Conservation (phyloP, 2,329 filamentous ascomycete genomes). For the Drechslera avenae region DNA sequence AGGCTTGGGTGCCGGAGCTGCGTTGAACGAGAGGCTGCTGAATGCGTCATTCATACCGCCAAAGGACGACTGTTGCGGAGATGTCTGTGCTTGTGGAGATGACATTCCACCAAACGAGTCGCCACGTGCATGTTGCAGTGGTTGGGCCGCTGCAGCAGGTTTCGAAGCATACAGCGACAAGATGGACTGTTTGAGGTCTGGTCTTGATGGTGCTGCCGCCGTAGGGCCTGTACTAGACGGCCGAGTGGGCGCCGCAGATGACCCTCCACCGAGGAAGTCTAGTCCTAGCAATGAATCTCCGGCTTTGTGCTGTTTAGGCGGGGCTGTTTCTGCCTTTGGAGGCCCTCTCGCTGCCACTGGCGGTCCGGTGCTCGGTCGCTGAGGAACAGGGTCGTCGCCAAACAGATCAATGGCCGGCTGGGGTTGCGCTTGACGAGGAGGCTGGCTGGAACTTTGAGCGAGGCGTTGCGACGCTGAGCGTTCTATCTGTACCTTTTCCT, state of each 20-base stretch:
- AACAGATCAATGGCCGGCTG: slow-evolving; percentile 73
- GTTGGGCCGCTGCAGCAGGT: slow-evolving; percentile 64
- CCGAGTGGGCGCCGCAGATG: slow-evolving; percentile 70
- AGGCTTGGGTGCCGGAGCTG: slow-evolving; percentile 58
- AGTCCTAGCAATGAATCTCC: slow-evolving; percentile 87
- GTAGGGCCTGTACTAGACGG: slow-evolving; percentile 79
- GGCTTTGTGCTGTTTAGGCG: slow-evolving; percentile 67
- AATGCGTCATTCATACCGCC: slow-evolving; percentile 83
- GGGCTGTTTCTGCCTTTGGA: slow-evolving; percentile 68
- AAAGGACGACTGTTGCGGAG: slow-evolving; percentile 53
- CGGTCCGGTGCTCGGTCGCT: slow-evolving; percentile 75
- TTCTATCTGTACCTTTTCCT: slow-evolving; percentile 72
- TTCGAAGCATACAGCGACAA: slow-evolving; percentile 91
- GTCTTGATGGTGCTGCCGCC: slow-evolving; percentile 70
- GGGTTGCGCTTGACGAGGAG: slow-evolving; percentile 42
- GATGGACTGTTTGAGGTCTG: slow-evolving; percentile 96
- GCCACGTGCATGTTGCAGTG: slow-evolving; percentile 60
- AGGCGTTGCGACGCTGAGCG: slow-evolving; percentile 62
- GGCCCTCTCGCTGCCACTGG: slow-evolving; percentile 58
- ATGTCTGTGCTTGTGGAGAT: slow-evolving; percentile 47
- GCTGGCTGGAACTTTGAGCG: slow-evolving; percentile 39
- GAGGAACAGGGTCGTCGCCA: slow-evolving; percentile 71
- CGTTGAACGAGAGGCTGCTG: slow-evolving; percentile 67
- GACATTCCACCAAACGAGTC: slow-evolving; percentile 55
- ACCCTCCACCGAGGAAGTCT: slow-evolving; percentile 82